Evolutionary conservation across 176 grass and related monocot species (phyloP), one percentile per base, ranked within the genome.

Genomic region (Thalia dealbata): DNA sequence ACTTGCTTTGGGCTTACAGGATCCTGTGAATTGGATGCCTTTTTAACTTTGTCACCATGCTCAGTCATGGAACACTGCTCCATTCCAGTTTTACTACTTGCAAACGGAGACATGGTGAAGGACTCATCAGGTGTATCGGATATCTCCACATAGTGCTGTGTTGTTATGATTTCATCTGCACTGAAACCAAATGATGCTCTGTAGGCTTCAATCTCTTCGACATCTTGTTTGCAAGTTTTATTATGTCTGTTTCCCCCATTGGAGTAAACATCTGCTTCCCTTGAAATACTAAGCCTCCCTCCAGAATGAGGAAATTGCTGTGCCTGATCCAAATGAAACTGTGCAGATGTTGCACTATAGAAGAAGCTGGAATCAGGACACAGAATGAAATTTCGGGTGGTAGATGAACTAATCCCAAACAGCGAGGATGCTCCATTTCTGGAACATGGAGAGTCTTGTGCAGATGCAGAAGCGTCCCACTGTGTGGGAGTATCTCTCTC

Each of bases 121-220:
- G 87, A 92, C 48, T 91, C 95, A 23, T 99, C 95, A 64, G 80
- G 62, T 6, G 75, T 82, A 75, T 99, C 87, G 66, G 95, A 79
- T 76, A 99, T 76, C 72, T 82, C 85, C 52, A 78, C 82, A 81
- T 93, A 84, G 81, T 82, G 63, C 64, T 90, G 89, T 51, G 84
- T 86, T 70, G 91, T 86, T 21, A 78, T 78, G 19, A 99, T 88
- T 80, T 99, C 95, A 75, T 99, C 95, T 3, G 95, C 95, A 83
- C 95, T 99, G 67, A 99, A 99, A 24, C 95, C 95, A 72, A 99
- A 99, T n/a, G 95, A 99, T 70, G 95, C 95, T 85, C 95, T 91
- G 83, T 99, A 99, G 12, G 95, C 90, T 86, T 99, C 95, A 42
- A 86, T 82, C 70, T 99, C 95, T 65, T 99, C 95, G 35, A 76